phyloP scores from a whole-genome alignment of 805 yeast genomes.

The Peterozyma xylosa region DNA sequence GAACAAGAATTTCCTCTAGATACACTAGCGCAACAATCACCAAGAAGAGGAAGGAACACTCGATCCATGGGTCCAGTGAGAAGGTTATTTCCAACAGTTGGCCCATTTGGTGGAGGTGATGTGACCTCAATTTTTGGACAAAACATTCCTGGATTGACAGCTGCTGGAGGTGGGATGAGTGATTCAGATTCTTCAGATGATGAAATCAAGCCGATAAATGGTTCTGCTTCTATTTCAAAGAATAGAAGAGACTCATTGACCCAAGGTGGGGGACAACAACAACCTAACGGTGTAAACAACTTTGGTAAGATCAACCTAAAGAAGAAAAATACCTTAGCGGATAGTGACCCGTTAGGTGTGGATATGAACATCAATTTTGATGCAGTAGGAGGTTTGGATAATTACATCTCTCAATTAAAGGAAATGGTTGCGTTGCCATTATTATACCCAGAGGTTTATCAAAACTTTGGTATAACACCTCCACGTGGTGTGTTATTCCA shows the following conservation, averaged over 20 bases:
- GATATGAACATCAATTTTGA: conserved; percentile 59
- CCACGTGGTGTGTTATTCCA: conserved; percentile 97
- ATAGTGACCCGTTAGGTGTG: conserved; percentile 89
- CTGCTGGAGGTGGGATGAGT: conserved; percentile 21
- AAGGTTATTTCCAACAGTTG: conserved; percentile 85
- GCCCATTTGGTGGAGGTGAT: conserved; percentile 97
- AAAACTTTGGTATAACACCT: conserved; percentile 85
- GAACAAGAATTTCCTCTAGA: background rate
- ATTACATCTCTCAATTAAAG: conserved; percentile 83
- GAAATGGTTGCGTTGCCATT: conserved; percentile 96
- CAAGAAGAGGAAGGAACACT: conserved; percentile 25
- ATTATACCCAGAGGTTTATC: conserved; percentile 88
- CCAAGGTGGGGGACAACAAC: background rate
- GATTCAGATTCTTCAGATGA: conserved; percentile 42
- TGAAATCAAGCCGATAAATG: conserved; percentile 24
- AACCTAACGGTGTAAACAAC: conserved; percentile 6
- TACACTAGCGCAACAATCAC: conserved; percentile 7
- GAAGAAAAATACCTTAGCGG: conserved; percentile 64
- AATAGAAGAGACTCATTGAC: conserved; percentile 3
- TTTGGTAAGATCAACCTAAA: conserved; percentile 15
- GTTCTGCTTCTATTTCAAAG: background rate
- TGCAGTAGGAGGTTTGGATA: conserved; percentile 86
- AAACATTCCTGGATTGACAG: conserved; percentile 41
- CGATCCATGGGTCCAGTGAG: conserved; percentile 42
- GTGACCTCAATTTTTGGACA: conserved; percentile 77